phyloP scores from a whole-genome alignment of 2,329 filamentous ascomycete species.

The Xylariaceae sp. region DNA sequence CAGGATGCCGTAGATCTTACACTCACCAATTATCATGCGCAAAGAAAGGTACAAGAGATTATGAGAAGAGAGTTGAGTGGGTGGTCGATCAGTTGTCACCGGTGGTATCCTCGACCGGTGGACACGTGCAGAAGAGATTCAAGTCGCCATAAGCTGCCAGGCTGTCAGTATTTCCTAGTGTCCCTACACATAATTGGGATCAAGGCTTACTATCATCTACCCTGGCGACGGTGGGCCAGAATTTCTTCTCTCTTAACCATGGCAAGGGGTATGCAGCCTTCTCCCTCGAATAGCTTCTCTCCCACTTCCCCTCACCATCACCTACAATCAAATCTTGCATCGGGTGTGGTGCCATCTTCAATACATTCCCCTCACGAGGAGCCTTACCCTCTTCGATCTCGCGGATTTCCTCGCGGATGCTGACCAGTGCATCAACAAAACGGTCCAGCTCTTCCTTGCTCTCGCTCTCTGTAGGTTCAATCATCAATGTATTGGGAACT shows the following conservation, averaged over 20 bases:
- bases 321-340: conserved; percentile 75
- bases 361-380: conserved; percentile 76
- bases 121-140: conserved; percentile 27
- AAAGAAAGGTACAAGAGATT: background rate
- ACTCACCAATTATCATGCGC: conserved; percentile 1
- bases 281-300: conserved; percentile 78
- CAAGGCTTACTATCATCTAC: conserved; percentile 78
- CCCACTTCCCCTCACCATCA: conserved; percentile 67
- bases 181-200: background rate
- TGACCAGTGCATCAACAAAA: conserved; percentile 87
- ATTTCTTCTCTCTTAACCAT: conserved; percentile 92
- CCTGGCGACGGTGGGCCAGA: conserved; percentile 88
- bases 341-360: conserved; percentile 88
- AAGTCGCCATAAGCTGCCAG: conserved; percentile 21
- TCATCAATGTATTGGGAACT: conserved; percentile 94
- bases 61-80: background rate
- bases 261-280: conserved; percentile 84
- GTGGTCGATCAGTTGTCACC: background rate
- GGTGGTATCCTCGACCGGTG: conserved; percentile 24
- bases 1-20: conserved; percentile 13
- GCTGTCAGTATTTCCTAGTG: conserved; percentile 11
- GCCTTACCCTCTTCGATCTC: conserved; percentile 79
- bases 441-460: conserved; percentile 90
- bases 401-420: conserved; percentile 82
- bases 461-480: conserved; percentile 94